Evolutionary conservation across 805 yeast genomes (phyloP).

Genomic region (Cyberlindnera meyerae): DNA sequence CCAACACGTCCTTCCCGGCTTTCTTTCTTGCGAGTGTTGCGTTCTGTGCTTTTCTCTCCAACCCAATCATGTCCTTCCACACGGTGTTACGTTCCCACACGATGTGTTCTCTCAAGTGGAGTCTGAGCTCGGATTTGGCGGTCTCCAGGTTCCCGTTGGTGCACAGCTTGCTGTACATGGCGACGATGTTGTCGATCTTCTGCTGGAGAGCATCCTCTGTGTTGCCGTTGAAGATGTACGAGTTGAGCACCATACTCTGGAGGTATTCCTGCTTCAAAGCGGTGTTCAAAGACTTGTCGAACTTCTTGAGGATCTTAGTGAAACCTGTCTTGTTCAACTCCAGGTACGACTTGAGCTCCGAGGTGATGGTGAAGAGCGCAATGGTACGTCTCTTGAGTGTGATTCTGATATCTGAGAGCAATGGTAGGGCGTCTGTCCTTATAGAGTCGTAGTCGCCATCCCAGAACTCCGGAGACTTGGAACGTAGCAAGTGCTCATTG

Average conservation of each 20-base stretch:
- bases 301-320: conserved; percentile 84
- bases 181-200: conserved; percentile 47
- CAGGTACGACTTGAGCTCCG: conserved; percentile 77
- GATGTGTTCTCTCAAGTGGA: conserved; percentile 79
- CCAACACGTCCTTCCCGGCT: conserved; percentile 16
- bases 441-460: conserved; percentile 20
- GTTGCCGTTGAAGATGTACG: conserved; percentile 50
- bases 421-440: conserved; percentile 20
- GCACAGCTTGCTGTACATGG: conserved; percentile 51
- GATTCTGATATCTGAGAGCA: conserved; percentile 35
- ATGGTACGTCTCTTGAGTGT: conserved; percentile 64
- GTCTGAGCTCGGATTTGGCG: conserved; percentile 46
- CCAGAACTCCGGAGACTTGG: conserved; percentile 25
- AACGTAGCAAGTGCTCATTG: conserved; percentile 14
- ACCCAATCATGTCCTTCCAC: conserved; percentile 93
- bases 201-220: conserved; percentile 46
- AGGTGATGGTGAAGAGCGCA: conserved; percentile 63
- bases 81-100: conserved; percentile 98
- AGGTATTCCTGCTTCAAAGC: conserved; percentile 57
- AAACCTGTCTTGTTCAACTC: conserved; percentile 88
- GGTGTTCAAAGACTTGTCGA: conserved; percentile 75
- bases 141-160: conserved; percentile 35
- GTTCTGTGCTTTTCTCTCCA: conserved; percentile 82
- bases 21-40: conserved; percentile 41
- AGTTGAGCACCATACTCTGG: conserved; percentile 35